Evolutionary conservation across 495 filamentous ascomycete genomes (phyloP), one percentile per base, ranked within the genome.

Genomic region (Penicillium subrubescens): DNA sequence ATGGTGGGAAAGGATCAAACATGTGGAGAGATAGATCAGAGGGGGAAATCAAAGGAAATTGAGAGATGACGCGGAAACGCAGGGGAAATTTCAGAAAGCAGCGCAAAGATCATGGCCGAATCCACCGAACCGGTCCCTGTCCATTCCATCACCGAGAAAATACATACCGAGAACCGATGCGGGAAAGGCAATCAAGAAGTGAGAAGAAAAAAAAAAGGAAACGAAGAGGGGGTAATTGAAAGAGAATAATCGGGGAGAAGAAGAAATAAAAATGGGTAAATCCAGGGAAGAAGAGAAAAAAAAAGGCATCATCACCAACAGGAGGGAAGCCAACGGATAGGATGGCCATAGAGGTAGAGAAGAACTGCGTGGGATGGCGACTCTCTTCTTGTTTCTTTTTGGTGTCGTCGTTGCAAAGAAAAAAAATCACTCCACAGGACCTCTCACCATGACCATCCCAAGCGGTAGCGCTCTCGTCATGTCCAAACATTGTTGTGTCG

Each of bases 161-260:
- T 78, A 79, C 75, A 82, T 71, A 60, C 68, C 64, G 71, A 71
- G 71, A 63, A 73, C 73, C 71, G 71, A 77, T 76, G 75, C 71
- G 53, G 70, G 64, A 70, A 54, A 70, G 65, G 67, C 67, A 70
- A 68, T 61, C 65, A 67, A 33, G 31, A 33, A 33, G n/a, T n/a
- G n/a, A 33, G 8, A 7, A 41, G 4, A 5, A 41, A 41, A 4
- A 76, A 73, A 71, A 55, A 67, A 59, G 59, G 57, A 64, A 50
- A 51, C 41, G 66, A 71, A 61, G 68, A 60, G 63, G 61, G 53
- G 65, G 57, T 57, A 48, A 41, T 60, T 21, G 53, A 65, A 71
- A 57, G 61, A 65, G 64, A 63, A 37, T 63, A 62, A 61, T 64
- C 67, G 46, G 66, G 61, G 57, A 48, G 67, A 59, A 41, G 46